phyloP scores from a whole-genome alignment of 495 filamentous ascomycete species.

The Talaromyces thailandensis region DNA sequence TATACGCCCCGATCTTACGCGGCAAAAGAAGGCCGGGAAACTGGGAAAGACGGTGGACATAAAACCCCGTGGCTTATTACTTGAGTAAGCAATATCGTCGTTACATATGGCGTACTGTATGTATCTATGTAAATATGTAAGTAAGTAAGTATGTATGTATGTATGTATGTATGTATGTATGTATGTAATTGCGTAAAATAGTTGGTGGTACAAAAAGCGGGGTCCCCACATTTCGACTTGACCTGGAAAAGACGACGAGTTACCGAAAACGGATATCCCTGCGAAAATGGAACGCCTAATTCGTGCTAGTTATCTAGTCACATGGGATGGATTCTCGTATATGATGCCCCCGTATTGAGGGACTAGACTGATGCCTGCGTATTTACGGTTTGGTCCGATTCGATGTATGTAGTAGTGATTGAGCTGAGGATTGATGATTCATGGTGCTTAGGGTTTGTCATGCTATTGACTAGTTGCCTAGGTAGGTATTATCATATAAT shows the following conservation, averaged over 20 bases:
- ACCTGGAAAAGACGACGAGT: background rate
- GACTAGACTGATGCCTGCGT: background rate
- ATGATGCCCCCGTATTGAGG: background rate
- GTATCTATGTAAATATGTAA: background rate
- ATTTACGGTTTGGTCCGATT: background rate
- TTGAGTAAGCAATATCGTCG: background rate
- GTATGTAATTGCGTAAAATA: background rate
- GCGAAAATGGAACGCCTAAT: background rate
- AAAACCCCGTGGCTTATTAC: background rate
- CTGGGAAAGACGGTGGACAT: background rate
- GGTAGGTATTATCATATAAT: background rate
- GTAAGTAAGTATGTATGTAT: background rate
- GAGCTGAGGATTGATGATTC: background rate
- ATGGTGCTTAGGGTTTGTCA: background rate
- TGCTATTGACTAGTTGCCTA: background rate
- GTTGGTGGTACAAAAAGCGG: conserved; percentile 2
- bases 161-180: background rate
- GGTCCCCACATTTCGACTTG: background rate
- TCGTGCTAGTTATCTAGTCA: background rate
- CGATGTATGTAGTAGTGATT: background rate
- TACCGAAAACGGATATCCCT: background rate
- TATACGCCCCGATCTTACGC: background rate
- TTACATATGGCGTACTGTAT: background rate
- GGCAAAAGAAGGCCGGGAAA: background rate
- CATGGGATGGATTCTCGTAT: background rate